A percentile compares a stretch with the other conserved stretches of the same genome.
Conservation (phyloP, 192 early-diverging fungal genomes). For the Linnemannia elongata region DNA sequence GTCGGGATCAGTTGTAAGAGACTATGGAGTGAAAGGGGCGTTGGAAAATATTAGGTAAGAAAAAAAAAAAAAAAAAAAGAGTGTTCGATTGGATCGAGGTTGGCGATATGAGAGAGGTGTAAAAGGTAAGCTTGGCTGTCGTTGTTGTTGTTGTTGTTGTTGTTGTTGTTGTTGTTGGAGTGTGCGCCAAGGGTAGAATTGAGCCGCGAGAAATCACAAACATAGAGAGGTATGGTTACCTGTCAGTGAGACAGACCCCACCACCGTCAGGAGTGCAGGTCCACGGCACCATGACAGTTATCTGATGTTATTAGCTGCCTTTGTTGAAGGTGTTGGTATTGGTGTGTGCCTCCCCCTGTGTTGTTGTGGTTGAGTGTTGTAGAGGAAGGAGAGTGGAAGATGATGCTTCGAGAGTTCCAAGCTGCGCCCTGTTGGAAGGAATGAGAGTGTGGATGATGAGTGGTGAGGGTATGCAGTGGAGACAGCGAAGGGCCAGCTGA, state of each 20-base stretch:
- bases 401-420: not conserved
- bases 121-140: not conserved
- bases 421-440: not conserved
- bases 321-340: not conserved
- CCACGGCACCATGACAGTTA: conserved; percentile 16
- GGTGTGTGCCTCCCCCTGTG: not conserved
- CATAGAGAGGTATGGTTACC: not conserved
- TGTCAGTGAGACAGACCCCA: conserved; percentile 3
- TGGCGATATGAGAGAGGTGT: not conserved
- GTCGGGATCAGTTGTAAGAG: conserved; percentile 49
- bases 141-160: too few species aligned
- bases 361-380: not conserved
- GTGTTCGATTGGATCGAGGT: not conserved
- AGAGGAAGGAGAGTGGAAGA: not conserved
- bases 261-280: conserved; percentile 12
- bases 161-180: too few species aligned
- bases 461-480: not conserved
- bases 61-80: too few species aligned
- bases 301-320: not conserved
- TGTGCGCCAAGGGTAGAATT: too few species aligned
- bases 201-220: not conserved
- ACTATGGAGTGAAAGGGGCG: conserved; percentile 6
- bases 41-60: not conserved
- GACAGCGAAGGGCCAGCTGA: not conserved
- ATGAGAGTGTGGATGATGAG: not conserved